Conservation (phyloP, 1,284 basidiomycete genomes). For the Microbotryum scabiosae region DNA sequence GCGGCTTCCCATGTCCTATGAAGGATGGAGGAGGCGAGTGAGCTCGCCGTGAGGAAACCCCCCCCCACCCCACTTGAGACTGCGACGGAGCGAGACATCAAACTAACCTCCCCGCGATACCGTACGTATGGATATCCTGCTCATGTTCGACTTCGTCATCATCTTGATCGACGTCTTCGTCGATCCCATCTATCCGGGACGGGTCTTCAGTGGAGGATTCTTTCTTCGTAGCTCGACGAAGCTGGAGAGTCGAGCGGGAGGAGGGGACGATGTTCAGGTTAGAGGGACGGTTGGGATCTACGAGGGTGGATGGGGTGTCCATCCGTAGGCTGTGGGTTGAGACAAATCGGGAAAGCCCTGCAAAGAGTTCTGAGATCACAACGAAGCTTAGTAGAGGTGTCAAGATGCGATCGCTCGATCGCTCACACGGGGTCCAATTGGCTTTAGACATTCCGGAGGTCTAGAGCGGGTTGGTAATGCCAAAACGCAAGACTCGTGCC, state of each 20-base stretch:
- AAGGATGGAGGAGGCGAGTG: not conserved
- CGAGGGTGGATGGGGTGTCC: no score
- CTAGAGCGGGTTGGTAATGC: no score
- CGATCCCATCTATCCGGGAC: no score
- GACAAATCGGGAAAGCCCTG: no score
- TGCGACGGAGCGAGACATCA: not conserved
- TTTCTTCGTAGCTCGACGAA: not conserved
- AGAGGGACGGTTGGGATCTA: constrained; percentile 15
- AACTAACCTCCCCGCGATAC: constrained; percentile 62
- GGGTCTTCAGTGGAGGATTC: not conserved
- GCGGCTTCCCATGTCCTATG: constrained; percentile 55
- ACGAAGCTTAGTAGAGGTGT: no score
- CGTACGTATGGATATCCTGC: constrained; percentile 52
- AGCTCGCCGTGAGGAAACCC: not conserved
- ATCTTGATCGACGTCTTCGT: not conserved
- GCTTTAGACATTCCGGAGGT: no score
- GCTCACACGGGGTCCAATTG: no score
- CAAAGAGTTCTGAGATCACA: no score
- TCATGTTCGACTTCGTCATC: constrained; percentile 34
- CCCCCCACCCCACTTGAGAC: not conserved
- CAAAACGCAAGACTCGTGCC: no score
- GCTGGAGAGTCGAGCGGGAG: not conserved
- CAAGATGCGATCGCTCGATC: no score
- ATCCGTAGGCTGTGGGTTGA: no score
- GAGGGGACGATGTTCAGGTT: constrained; percentile 10